These are phyloP conservation scores for Cynara cardunculus DNA, from an alignment of 129 eudicot species.

Conservation along the genomic window DNA sequence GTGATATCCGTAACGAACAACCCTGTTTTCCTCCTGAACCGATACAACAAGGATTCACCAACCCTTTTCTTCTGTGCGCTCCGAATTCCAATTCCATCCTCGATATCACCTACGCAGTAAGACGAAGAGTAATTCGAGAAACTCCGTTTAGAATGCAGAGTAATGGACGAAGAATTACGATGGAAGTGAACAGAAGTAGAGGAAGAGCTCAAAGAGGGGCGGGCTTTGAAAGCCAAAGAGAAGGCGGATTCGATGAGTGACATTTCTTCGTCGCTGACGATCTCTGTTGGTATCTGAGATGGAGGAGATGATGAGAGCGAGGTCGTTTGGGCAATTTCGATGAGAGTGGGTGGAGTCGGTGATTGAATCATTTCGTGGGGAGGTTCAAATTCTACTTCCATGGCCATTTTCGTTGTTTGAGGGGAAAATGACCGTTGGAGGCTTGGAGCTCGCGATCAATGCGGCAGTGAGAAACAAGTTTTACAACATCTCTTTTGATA, in stretches of 20 bases:
- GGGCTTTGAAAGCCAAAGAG: constrained; percentile 40
- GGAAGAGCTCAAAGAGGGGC: constrained; percentile 8
- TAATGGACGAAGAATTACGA: constrained; percentile 30
- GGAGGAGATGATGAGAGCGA: background rate
- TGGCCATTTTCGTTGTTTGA: background rate
- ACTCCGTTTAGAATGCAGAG: constrained; percentile 39
- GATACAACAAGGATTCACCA: constrained; percentile 48
- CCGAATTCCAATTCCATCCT: constrained; percentile 26
- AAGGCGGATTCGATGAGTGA: constrained; percentile 79
- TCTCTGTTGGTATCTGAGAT: constrained; percentile 51
- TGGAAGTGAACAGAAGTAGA: constrained; percentile 2
- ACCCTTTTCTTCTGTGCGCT: constrained; percentile 25
- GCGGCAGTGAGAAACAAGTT: too few species aligned
- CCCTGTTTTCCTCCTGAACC: constrained; percentile 56
- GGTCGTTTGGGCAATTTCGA: background rate
- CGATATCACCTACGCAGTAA: constrained; percentile 38
- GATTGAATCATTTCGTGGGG: background rate
- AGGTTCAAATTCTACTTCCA: background rate
- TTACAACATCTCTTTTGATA: too few species aligned
- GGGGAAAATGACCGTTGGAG: background rate
- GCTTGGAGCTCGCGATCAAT: too few species aligned
- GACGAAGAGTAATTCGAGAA: background rate
- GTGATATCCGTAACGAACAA: constrained; percentile 78
- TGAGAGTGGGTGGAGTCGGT: background rate
- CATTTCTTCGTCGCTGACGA: constrained; percentile 83